Percentiles rank a stretch among this genome's conserved stretches.
Evolutionary conservation across 2,329 filamentous ascomycete genomes (phyloP).

Genomic region (Hymenoscyphus albidus): DNA sequence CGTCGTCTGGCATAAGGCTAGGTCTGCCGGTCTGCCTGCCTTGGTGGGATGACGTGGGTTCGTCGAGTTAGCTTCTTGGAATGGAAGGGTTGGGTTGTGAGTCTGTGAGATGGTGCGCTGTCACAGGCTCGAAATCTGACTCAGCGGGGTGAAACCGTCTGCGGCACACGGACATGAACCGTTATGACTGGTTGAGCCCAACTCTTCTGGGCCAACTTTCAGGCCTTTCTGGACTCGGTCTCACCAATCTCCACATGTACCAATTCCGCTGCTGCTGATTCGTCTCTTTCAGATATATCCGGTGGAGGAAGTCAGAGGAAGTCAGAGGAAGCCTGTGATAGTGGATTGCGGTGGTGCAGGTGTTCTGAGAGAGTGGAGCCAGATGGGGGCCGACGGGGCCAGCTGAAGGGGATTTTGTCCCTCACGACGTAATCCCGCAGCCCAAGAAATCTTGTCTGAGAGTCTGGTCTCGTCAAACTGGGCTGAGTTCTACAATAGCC

Average conservation of each 20-base stretch:
- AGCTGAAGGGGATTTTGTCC: constrained; percentile 8
- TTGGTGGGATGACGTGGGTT: constrained; percentile 24
- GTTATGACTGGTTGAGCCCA: background rate
- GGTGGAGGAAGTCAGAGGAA: too few relatives aligned
- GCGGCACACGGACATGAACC: background rate
- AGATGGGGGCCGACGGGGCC: background rate
- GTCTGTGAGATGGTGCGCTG: constrained; percentile 19
- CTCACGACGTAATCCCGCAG: background rate
- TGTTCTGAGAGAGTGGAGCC: background rate
- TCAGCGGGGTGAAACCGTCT: constrained; percentile 15
- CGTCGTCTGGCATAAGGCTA: constrained; percentile 17
- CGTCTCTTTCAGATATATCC: background rate
- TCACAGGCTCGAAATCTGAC: constrained; percentile 21
- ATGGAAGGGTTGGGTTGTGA: constrained; percentile 22
- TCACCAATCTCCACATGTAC: constrained; percentile 7
- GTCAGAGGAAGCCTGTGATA: too few relatives aligned
- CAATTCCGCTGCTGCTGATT: constrained; percentile 16
- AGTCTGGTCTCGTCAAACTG: constrained; percentile 1
- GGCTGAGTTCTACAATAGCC: background rate
- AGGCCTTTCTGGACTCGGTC: constrained; percentile 6
- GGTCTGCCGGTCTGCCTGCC: constrained; percentile 8
- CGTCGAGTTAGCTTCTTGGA: constrained; percentile 14
- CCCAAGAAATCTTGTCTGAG: background rate
- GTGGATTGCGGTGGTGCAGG: background rate
- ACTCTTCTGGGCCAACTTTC: background rate